phyloP scores from a whole-genome alignment of 192 early-diverging fungal genomes.

The Allomyces javanicus region DNA sequence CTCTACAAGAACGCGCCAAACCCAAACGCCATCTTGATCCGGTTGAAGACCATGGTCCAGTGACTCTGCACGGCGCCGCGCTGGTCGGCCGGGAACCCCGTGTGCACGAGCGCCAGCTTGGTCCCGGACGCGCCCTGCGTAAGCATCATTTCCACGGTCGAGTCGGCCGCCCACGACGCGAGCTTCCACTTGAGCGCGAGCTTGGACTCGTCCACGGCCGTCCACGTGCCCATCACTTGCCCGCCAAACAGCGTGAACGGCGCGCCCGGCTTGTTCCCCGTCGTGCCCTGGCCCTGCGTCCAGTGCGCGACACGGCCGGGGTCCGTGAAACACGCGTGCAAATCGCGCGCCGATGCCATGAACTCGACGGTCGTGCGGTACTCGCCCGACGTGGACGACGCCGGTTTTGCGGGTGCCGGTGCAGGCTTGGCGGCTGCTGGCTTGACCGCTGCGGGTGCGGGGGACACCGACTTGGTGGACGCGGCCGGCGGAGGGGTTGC shows the following conservation, averaged over 20 bases:
- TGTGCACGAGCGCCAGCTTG: not conserved
- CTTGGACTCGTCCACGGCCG: not conserved
- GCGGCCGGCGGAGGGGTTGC: not conserved
- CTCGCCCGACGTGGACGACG: constrained; percentile 28
- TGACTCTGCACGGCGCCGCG: not conserved
- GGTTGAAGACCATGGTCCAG: not conserved
- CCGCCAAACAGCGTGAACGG: constrained; percentile 68
- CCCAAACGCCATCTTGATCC: not conserved
- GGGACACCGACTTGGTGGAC: constrained; percentile 1
- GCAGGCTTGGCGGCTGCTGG: not conserved
- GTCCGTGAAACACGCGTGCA: constrained; percentile 69
- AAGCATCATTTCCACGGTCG: not conserved
- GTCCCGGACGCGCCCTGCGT: not conserved
- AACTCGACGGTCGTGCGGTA: constrained; percentile 43
- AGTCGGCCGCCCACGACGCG: not conserved
- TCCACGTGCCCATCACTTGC: constrained; percentile 53
- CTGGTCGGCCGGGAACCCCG: not conserved
- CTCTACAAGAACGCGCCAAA: not conserved
- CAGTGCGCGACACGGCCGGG: constrained; percentile 47
- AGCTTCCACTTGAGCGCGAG: not conserved
- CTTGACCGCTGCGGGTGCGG: not conserved
- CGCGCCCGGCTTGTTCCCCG: constrained; percentile 36
- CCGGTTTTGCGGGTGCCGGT: constrained; percentile 29
- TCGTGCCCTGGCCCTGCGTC: constrained; percentile 52
- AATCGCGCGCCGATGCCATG: constrained; percentile 52